phyloP scores from a whole-genome alignment of 257 asterid genomes.

The Paulownia fortunei region DNA sequence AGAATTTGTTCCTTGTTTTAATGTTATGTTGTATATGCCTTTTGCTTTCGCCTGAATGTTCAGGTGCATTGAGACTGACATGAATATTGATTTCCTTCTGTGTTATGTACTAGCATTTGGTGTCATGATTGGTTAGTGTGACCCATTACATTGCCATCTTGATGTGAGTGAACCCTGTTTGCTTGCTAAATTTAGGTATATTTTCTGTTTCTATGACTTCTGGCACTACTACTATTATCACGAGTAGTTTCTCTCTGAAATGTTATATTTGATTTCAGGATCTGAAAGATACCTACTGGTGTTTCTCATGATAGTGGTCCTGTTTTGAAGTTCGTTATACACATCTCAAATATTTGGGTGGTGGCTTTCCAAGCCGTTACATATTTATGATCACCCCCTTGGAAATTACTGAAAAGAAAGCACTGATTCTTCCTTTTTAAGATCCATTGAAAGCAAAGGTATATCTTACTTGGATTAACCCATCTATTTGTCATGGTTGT shows the following conservation, averaged over 20 bases:
- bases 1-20: background rate
- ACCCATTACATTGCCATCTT: background rate
- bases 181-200: background rate
- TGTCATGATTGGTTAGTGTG: constrained; percentile 1
- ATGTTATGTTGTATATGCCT: background rate
- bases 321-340: background rate
- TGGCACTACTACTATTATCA: background rate
- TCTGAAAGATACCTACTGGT: constrained; percentile 1
- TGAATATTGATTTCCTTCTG: background rate
- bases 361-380: background rate
- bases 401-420: background rate
- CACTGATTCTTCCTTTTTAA: background rate
- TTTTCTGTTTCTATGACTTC: background rate
- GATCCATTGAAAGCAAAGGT: constrained; percentile 24
- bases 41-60: background rate
- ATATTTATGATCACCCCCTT: background rate
- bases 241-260: background rate
- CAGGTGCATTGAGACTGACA: background rate
- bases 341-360: background rate
- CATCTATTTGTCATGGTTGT: background rate
- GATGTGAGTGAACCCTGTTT: background rate
- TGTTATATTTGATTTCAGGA: constrained; percentile 15
- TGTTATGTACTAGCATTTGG: background rate
- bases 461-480: background rate
- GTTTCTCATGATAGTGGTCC: background rate